Evolutionary conservation across 2,329 filamentous ascomycete species (phyloP).

Genomic region (Cytospora mali): DNA sequence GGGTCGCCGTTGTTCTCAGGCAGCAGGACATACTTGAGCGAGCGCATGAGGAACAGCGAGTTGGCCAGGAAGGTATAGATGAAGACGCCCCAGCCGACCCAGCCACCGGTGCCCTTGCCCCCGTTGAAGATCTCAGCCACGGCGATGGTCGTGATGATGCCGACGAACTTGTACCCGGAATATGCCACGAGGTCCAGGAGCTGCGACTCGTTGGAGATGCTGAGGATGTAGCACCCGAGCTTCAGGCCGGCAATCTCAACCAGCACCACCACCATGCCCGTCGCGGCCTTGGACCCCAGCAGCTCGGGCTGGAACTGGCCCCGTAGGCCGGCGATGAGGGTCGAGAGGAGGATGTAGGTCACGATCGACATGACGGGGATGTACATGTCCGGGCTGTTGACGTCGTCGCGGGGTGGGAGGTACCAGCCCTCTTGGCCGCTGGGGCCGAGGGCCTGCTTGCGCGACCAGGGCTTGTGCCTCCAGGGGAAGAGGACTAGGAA

Average conservation of each 20-base stretch:
- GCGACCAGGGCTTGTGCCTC: constrained; percentile 96
- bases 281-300: constrained; percentile 84
- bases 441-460: constrained; percentile 76
- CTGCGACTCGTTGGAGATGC: constrained; percentile 92
- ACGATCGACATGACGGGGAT: constrained; percentile 98
- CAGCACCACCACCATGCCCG: constrained; percentile 78
- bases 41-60: constrained; percentile 92
- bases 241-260: constrained; percentile 91
- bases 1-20: constrained; percentile 75
- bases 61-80: constrained; percentile 91
- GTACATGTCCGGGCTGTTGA: constrained; percentile 99
- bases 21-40: constrained; percentile 91
- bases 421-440: constrained; percentile 76
- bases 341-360: constrained; percentile 94
- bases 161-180: constrained; percentile 98
- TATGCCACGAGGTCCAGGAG: constrained; percentile 94
- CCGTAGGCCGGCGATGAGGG: constrained; percentile 83
- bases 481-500: constrained; percentile 94
- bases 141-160: constrained; percentile 86
- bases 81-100: constrained; percentile 88
- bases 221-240: constrained; percentile 88
- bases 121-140: constrained; percentile 77
- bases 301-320: constrained; percentile 94
- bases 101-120: constrained; percentile 81
- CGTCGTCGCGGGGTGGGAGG: constrained; percentile 87